phyloP scores from a whole-genome alignment of 2,329 filamentous ascomycete species.

The Xylaria multiplex region DNA sequence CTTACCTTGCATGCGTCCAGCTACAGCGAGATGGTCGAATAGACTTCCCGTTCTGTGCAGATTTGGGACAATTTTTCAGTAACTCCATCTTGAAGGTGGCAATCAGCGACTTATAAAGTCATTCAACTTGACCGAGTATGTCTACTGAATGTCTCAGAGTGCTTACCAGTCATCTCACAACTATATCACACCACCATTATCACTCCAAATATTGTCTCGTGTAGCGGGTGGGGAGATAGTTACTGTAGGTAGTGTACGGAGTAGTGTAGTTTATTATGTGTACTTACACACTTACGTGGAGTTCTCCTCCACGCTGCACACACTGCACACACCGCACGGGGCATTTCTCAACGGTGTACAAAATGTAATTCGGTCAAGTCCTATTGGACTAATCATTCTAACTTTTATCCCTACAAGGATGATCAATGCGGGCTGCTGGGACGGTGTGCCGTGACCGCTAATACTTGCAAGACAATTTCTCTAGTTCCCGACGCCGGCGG shows the following conservation, averaged over 20 bases:
- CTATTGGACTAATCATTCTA: slow-evolving; percentile 22
- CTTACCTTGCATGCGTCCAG: slow-evolving; percentile 24
- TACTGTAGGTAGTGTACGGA: not conserved
- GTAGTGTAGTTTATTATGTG: too few species aligned
- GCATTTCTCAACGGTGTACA: not conserved
- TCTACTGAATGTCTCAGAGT: not conserved
- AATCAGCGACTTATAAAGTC: not conserved
- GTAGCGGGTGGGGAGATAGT: too few species aligned
- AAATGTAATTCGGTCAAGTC: slow-evolving; percentile 9
- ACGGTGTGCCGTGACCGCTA: slow-evolving; percentile 29
- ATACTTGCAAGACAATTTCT: slow-evolving; percentile 22
- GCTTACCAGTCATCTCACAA: not conserved
- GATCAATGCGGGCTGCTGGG: slow-evolving; percentile 17
- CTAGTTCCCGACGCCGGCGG: slow-evolving; percentile 37
- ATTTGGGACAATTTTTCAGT: slow-evolving; percentile 7
- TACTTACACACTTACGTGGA: not conserved
- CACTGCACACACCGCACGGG: not conserved
- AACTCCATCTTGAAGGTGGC: not conserved
- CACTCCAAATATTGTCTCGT: not conserved
- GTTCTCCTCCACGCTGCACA: not conserved
- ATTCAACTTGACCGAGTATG: not conserved
- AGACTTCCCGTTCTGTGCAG: slow-evolving; percentile 7
- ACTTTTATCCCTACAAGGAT: slow-evolving; percentile 21
- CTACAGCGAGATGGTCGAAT: slow-evolving; percentile 5
- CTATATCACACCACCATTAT: not conserved